A percentile compares a stretch with the other conserved stretches of the same genome.
Evolutionary conservation across 768 basidiomycete genomes (phyloP).

Genomic region (Podaxis mareebaensis): DNA sequence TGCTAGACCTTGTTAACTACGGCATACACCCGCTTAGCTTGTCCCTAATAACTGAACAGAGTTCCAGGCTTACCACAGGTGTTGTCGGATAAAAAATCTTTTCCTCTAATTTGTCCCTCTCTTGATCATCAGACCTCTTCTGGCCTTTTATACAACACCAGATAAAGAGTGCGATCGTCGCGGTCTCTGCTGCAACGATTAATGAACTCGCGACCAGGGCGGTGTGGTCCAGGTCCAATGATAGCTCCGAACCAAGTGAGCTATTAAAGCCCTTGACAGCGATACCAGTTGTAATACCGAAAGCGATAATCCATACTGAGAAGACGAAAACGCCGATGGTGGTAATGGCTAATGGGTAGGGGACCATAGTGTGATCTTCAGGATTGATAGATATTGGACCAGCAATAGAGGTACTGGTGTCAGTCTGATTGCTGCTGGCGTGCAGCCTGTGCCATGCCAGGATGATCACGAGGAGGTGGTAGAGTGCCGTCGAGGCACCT

Average conservation of each 20-base stretch:
- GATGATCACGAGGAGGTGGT: constrained; percentile 21
- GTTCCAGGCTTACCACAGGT: neutral
- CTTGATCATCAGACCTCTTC: neutral
- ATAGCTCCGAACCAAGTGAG: neutral
- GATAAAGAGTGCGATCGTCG: neutral
- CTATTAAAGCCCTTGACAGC: neutral
- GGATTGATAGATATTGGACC: neutral
- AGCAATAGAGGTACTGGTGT: neutral
- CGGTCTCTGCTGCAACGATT: neutral
- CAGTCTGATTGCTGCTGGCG: neutral
- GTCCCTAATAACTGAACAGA: neutral
- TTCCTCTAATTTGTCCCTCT: constrained; percentile 1
- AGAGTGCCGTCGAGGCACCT: constrained; percentile 23
- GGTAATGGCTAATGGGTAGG: neutral
- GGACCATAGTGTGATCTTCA: neutral
- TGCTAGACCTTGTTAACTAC: neutral
- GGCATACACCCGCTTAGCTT: neutral
- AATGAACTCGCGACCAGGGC: constrained; percentile 2
- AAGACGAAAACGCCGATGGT: neutral
- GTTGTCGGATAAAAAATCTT: neutral
- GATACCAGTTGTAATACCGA: neutral
- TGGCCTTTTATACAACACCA: neutral
- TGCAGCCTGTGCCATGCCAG: constrained; percentile 6
- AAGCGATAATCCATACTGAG: constrained; percentile 1
- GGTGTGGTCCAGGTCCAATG: neutral